A percentile compares a stretch with the other conserved stretches of the same genome.
These are phyloP conservation scores for Mycosarcoma mackinlayi DNA, from an alignment of 1,284 basidiomycete species.

Conservation along the genomic window DNA sequence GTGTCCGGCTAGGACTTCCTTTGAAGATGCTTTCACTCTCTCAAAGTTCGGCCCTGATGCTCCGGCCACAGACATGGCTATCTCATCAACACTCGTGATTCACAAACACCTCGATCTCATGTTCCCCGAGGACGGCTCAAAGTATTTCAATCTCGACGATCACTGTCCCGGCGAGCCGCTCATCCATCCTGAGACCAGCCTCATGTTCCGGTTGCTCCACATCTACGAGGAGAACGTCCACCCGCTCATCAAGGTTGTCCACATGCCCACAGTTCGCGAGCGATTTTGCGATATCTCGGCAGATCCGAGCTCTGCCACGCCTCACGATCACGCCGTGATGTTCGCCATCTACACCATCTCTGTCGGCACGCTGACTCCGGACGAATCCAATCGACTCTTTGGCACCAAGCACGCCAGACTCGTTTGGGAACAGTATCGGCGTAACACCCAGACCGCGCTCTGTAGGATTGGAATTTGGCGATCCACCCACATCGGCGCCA, in stretches of 20 bases:
- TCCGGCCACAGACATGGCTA: neutral
- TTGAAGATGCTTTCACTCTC: neutral
- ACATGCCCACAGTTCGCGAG: conserved; percentile 14
- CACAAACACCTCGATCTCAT: conserved; percentile 22
- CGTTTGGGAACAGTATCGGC: conserved; percentile 4
- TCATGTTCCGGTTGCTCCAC: conserved; percentile 23
- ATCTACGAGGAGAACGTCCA: conserved; percentile 25
- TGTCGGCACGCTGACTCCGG: conserved; percentile 1
- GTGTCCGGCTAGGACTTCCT: no score
- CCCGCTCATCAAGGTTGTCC: conserved; percentile 14
- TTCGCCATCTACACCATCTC: conserved; percentile 9
- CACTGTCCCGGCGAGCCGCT: conserved; percentile 17
- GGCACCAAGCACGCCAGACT: neutral
- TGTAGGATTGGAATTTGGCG: conserved; percentile 10
- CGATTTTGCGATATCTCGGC: conserved; percentile 18
- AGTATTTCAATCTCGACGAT: conserved; percentile 13
- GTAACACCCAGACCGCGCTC: conserved; percentile 17
- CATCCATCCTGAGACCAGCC: conserved; percentile 7
- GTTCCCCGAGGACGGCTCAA: conserved; percentile 17
- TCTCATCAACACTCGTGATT: conserved; percentile 13
- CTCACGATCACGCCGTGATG: conserved; percentile 14
- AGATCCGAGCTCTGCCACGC: neutral
- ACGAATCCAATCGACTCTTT: conserved; percentile 12
- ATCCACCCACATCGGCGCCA: conserved; percentile 3
- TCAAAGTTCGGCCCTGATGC: neutral